Percentiles rank a stretch among this genome's conserved stretches.
phyloP scores from a whole-genome alignment of 2,329 filamentous ascomycete species.

The Calonectria hongkongensis region DNA sequence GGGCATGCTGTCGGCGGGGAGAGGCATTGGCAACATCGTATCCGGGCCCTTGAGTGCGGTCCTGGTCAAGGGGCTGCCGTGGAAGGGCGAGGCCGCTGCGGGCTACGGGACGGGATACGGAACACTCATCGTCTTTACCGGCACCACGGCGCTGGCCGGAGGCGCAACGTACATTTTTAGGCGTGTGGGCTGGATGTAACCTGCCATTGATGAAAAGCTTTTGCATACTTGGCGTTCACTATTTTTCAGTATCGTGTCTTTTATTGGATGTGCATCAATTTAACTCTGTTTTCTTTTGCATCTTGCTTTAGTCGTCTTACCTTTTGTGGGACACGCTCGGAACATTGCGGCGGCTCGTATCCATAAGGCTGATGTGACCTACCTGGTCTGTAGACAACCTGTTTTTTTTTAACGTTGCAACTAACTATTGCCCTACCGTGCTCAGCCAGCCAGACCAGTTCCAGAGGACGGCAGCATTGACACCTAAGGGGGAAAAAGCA shows the following conservation, averaged over 20 bases:
- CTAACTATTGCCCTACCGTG: not conserved
- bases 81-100: slow-evolving; percentile 58
- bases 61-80: slow-evolving; percentile 68
- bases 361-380: slow-evolving; percentile 20
- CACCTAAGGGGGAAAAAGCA: not conserved
- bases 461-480: not conserved
- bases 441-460: not conserved
- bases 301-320: not conserved
- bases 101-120: slow-evolving; percentile 60
- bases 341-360: slow-evolving; percentile 11
- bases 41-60: slow-evolving; percentile 74
- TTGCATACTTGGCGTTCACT: not conserved
- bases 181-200: slow-evolving; percentile 58
- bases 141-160: slow-evolving; percentile 56
- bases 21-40: slow-evolving; percentile 77
- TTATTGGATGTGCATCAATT: not conserved
- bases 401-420: not conserved
- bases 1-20: slow-evolving; percentile 73
- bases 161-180: slow-evolving; percentile 57
- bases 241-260: not conserved
- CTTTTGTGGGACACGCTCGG: not conserved
- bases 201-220: not conserved
- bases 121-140: slow-evolving; percentile 59
- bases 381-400: not conserved
- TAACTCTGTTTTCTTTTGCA: not conserved